Base-by-base conservation (phyloP, 768 basidiomycete species). In the Pulveroboletus sp. region DNA sequence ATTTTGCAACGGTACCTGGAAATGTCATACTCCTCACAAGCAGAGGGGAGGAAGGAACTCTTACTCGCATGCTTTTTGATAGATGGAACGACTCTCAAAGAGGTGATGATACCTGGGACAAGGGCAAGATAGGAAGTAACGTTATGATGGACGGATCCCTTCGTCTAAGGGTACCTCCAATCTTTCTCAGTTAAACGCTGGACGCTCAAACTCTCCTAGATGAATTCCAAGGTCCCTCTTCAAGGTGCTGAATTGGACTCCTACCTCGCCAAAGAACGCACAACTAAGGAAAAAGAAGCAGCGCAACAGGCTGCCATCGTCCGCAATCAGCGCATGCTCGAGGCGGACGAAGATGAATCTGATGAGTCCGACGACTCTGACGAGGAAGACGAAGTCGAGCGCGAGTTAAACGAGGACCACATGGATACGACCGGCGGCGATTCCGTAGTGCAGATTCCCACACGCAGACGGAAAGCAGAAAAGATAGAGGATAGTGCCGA, bases 311-410 rank as follows among this genome's bases (percentile, higher is more conserved):
- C 90, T 4, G 85, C 85, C 1, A 73, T 89, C 43, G 89, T 79
- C 14, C 84, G 93, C 31, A 86, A 83, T 46, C 89, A 91, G 59
- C 82, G 88, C 31, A 85, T 96, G 76, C 78, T 96, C 18, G 93
- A 98, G 71, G 95, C 94, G 0, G 93, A 95, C 63, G 93, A 93
- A 62, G 93, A 85, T 50, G 91, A 90, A 39, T 86, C 79, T 32
- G 91, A 86, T 49, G 67, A 68, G 37, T 83, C 80, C 0, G 88
- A 86, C 51, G 88, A 86, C 51, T 75, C 76, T 1, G 83, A 84
- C 10, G 81, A 80, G 12, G 81, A 85, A 30, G 87, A 88, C 57
- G 73, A 75, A 55, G 64, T 65, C 35, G 77, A 75, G 52, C 74
- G 77, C 33, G 74, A 78, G 1, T 70, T 89, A 15, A 74, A 75